Conservation (phyloP, 371 early-diverging fungal genomes). For the Parasitella parasitica region DNA sequence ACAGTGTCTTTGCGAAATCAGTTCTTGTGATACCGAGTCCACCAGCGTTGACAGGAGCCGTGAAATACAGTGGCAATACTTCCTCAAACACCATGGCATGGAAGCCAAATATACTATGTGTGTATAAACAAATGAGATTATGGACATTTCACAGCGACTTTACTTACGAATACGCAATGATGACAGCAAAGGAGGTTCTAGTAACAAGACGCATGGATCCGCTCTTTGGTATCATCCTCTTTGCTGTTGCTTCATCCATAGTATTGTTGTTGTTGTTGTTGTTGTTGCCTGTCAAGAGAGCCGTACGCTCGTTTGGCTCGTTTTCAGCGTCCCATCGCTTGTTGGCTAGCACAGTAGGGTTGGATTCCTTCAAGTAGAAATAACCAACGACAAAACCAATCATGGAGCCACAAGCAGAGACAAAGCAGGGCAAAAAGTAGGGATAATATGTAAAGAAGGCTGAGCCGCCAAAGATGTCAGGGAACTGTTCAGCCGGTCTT, state of each 20-base stretch:
- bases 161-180: slow-evolving; percentile 45
- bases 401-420: slow-evolving; percentile 64
- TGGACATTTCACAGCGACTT: not conserved
- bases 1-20: slow-evolving; percentile 45
- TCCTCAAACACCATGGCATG: slow-evolving; percentile 77
- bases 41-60: slow-evolving; percentile 51
- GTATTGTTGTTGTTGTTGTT: not conserved
- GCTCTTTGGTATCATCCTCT: not conserved
- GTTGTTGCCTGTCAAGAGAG: not conserved
- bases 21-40: slow-evolving; percentile 48
- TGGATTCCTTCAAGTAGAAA: slow-evolving; percentile 78
- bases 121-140: not conserved
- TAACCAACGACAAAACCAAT: slow-evolving; percentile 68
- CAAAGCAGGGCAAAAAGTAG: slow-evolving; percentile 85
- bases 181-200: slow-evolving; percentile 29
- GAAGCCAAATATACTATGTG: slow-evolving; percentile 53
- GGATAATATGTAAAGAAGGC: slow-evolving; percentile 70
- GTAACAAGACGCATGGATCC: slow-evolving; percentile 17
- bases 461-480: slow-evolving; percentile 65
- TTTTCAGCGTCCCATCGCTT: slow-evolving; percentile 4
- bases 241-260: not conserved
- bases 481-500: slow-evolving; percentile 73
- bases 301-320: not conserved
- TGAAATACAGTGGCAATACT: slow-evolving; percentile 64
- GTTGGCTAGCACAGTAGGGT: slow-evolving; percentile 28